A percentile compares a stretch with the other conserved stretches of the same genome.
phyloP scores from a whole-genome alignment of 495 filamentous ascomycete genomes.

The Penicillium lagena region DNA sequence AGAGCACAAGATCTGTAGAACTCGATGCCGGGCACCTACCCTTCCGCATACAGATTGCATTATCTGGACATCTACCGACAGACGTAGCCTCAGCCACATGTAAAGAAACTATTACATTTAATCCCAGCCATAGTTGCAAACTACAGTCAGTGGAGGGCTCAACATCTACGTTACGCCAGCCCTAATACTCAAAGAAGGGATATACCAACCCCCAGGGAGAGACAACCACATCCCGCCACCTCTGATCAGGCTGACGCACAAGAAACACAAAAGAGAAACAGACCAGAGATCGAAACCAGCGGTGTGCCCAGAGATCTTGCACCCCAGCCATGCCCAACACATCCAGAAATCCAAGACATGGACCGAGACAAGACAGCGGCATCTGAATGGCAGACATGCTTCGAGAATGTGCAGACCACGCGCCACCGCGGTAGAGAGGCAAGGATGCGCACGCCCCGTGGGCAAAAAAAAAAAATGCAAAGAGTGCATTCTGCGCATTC shows the following conservation, averaged over 20 bases:
- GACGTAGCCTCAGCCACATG: too few species aligned
- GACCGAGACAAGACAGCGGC: not conserved
- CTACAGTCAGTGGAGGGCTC: too few species aligned
- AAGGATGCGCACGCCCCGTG: not conserved
- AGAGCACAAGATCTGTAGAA: not conserved
- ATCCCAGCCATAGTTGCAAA: too few species aligned
- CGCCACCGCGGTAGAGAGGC: not conserved
- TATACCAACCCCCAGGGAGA: slow-evolving; percentile 1
- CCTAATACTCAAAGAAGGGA: slow-evolving; percentile 3
- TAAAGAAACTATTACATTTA: too few species aligned
- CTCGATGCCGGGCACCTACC: not conserved
- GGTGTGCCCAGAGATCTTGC: slow-evolving; percentile 1
- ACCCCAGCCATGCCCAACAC: not conserved
- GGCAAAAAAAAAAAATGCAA: not conserved
- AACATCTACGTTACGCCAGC: too few species aligned
- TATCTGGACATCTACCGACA: not conserved
- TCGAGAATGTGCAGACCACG: slow-evolving; percentile 17
- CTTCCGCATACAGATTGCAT: not conserved
- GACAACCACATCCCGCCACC: not conserved
- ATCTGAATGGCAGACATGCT: slow-evolving; percentile 5
- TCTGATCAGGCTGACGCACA: not conserved
- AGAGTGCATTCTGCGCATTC: too few species aligned
- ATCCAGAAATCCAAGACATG: not conserved
- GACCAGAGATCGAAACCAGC: slow-evolving; percentile 3
- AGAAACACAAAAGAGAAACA: not conserved